Base-by-base conservation (phyloP, 495 filamentous ascomycete genomes). In the Aspergillus egyptiacus region DNA sequence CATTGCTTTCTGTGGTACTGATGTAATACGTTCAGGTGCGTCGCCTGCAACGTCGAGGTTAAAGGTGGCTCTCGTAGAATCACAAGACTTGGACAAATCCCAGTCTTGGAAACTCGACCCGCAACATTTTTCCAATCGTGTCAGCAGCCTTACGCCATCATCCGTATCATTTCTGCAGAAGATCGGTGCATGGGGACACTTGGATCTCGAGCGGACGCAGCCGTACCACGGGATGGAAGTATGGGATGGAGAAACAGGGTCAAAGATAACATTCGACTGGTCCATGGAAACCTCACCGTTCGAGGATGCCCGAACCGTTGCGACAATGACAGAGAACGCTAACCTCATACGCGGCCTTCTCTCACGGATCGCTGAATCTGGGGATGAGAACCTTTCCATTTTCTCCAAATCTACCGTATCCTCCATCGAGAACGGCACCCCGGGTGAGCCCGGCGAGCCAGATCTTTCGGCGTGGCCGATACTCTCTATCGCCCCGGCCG, bases 291-390 rank as follows among this genome's bases (percentile, higher is more conserved):
- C 74, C 14, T 64, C 67, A 2, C 61, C 70, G 3, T 74, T 73
- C 41, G 71, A 74, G 48, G 67, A 72, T 38, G 53, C 67, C 32
- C 64, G 64, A 18, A 85, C 82, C 1, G 90, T 99, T 45, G 93
- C 94, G 9, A 91, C 88, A 60, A 99, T 99, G 93, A 87, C 80
- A 20, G 93, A 99, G 74, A 99, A 99, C 60, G 59, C 82, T 30
- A 97, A 97, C 59, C 76, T 95, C 13, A 87, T 87, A 10, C 79
- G 80, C 10, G 89, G 79, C 1, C 74, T 99, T 5, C 68, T 95
- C 15, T 68, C 73, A 18, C 79, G 84, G 2, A 72, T 97, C 45
- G 72, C 81, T 1, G 80, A 85, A 37, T 70, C 95, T 0, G 79
- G 81, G 0, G 80, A 72, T 7, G 65, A 71, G 14, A 69, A 69